A percentile compares a stretch with the other conserved stretches of the same genome.
phyloP scores from a whole-genome alignment of 495 filamentous ascomycete species.

The Sordaria brevicollis region DNA sequence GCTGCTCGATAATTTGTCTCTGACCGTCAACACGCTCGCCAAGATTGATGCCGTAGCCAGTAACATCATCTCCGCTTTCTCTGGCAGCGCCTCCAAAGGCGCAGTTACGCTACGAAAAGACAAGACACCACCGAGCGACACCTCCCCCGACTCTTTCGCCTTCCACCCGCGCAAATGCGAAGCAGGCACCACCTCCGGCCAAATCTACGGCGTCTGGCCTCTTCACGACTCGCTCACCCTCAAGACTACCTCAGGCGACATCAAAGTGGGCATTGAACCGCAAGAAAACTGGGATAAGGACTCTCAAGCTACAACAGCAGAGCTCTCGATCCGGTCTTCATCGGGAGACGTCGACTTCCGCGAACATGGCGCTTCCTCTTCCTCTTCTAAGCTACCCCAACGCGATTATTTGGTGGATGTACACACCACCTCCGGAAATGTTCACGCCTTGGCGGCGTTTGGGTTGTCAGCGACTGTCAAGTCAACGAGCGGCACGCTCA shows the following conservation, averaged over 20 bases:
- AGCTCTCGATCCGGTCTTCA: constrained; percentile 20
- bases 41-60: constrained; percentile 19
- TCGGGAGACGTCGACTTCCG: constrained; percentile 26
- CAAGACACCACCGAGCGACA: constrained; percentile 3
- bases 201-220: constrained; percentile 33
- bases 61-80: constrained; percentile 11
- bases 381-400: too few relatives aligned
- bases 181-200: constrained; percentile 22
- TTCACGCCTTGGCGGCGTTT: constrained; percentile 24
- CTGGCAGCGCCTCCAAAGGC: constrained; percentile 2
- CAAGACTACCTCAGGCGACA: constrained; percentile 25
- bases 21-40: constrained; percentile 12
- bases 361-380: constrained; percentile 10
- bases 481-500: constrained; percentile 18
- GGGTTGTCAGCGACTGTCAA: constrained; percentile 9
- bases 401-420: constrained; percentile 32
- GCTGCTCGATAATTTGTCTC: constrained; percentile 28
- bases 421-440: constrained; percentile 22
- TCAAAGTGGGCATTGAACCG: constrained; percentile 28
- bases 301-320: constrained; percentile 18
- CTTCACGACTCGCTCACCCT: constrained; percentile 30
- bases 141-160: constrained; percentile 14
- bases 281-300: constrained; percentile 10
- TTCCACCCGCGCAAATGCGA: constrained; percentile 27
- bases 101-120: too few relatives aligned